Evolutionary conservation across 1,284 basidiomycete genomes (phyloP).

Genomic region (Tilletia walkeri): DNA sequence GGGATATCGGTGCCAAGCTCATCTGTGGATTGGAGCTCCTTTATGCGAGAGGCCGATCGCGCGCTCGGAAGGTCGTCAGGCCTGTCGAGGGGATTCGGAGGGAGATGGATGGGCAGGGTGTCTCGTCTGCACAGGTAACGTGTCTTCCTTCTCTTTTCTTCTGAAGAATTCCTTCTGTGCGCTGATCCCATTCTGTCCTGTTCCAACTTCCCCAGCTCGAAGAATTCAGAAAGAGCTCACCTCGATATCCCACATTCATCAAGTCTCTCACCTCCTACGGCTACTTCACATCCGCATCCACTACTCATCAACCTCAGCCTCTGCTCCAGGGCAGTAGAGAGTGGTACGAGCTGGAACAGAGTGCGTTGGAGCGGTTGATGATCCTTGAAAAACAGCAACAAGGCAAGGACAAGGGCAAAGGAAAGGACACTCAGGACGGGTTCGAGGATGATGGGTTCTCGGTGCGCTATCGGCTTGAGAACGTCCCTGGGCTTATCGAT

Average conservation of each 20-base stretch:
- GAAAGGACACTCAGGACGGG: not conserved
- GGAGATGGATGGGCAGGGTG: too few relatives aligned
- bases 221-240: too few relatives aligned
- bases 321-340: not conserved
- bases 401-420: not conserved
- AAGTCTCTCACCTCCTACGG: not conserved
- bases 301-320: not conserved
- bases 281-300: not conserved
- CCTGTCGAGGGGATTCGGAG: too few relatives aligned
- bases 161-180: too few relatives aligned
- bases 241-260: not conserved
- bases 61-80: not conserved
- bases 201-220: too few relatives aligned
- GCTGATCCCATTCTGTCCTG: too few relatives aligned
- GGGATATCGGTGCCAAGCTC: constrained; percentile 12
- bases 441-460: too few relatives aligned
- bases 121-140: too few relatives aligned
- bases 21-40: constrained; percentile 9
- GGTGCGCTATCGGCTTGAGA: not conserved
- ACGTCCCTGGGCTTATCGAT: not conserved
- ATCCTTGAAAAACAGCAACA: not conserved
- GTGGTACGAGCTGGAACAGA: not conserved
- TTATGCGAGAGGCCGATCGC: not conserved
- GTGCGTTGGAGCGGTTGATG: not conserved
- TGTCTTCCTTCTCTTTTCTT: too few relatives aligned